phyloP scores from a whole-genome alignment of 169 alveolate species.

The Theileria parva region DNA sequence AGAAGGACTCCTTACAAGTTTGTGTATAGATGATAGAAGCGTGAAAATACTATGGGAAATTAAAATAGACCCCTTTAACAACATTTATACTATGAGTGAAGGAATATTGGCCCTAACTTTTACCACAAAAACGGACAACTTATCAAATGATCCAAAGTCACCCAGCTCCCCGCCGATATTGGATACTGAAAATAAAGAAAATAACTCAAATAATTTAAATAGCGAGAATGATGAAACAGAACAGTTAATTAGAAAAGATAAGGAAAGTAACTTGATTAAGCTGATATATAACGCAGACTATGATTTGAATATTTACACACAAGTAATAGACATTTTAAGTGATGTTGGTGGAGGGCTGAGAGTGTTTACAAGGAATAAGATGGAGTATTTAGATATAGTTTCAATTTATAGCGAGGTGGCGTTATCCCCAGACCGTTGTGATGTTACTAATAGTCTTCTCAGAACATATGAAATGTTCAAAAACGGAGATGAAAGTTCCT shows the following conservation, averaged over 20 bases:
- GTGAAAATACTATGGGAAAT: slow-evolving; percentile 23
- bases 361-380: slow-evolving; percentile 14
- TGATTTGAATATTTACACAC: neutral
- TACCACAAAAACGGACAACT: neutral
- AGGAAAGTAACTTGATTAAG: slow-evolving; percentile 19
- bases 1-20: slow-evolving; percentile 8
- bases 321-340: slow-evolving; percentile 4
- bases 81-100: neutral
- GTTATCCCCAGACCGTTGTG: slow-evolving; percentile 75
- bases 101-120: slow-evolving; percentile 13
- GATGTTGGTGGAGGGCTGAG: slow-evolving; percentile 62
- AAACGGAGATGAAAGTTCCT: slow-evolving; percentile 75
- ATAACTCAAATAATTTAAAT: slow-evolving; percentile 23
- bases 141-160: neutral
- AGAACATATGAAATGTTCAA: slow-evolving; percentile 74
- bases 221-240: slow-evolving; percentile 18
- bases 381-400: slow-evolving; percentile 70
- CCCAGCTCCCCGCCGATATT: neutral
- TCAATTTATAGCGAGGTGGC: slow-evolving; percentile 66
- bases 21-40: neutral
- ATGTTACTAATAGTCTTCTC: slow-evolving; percentile 79
- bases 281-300: slow-evolving; percentile 14
- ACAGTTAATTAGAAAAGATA: slow-evolving; percentile 28
- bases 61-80: neutral
- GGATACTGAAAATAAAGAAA: neutral